Conservation (phyloP, 331 rosid species). For the Stylosanthes scabra region DNA sequence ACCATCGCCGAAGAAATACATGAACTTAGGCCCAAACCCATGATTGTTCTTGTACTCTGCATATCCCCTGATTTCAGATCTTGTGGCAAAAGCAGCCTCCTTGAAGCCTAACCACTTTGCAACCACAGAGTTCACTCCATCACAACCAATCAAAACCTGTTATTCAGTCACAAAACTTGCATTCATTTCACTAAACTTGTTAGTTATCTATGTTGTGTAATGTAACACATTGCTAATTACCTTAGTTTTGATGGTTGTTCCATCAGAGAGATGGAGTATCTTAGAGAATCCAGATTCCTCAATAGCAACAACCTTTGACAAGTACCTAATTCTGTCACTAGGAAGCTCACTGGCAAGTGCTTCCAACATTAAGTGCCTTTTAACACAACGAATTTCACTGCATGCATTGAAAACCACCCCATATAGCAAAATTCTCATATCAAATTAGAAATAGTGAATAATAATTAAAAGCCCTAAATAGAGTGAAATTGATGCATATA, state of each 20-base stretch:
- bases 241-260: conserved; percentile 65
- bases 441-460: neutral
- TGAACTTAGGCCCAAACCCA: conserved; percentile 48
- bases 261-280: conserved; percentile 71
- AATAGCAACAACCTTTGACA: conserved; percentile 69
- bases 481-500: neutral
- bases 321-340: conserved; percentile 59
- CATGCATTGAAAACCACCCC: conserved; percentile 17
- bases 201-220: neutral
- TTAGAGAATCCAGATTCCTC: conserved; percentile 60
- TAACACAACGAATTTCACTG: conserved; percentile 64
- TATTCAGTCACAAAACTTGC: conserved; percentile 18
- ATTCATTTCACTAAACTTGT: neutral
- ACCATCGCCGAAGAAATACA: conserved; percentile 66
- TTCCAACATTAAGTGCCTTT: conserved; percentile 58
- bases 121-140: conserved; percentile 78
- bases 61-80: conserved; percentile 62
- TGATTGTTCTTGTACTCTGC: conserved; percentile 38
- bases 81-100: conserved; percentile 50
- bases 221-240: conserved; percentile 37
- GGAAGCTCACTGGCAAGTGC: conserved; percentile 69
- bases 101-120: conserved; percentile 74
- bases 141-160: conserved; percentile 80
- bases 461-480: neutral
- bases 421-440: neutral